A percentile compares a stretch with the other conserved stretches of the same genome.
Evolutionary conservation across 139 green algal species (phyloP).

Genomic region (Chara braunii): DNA sequence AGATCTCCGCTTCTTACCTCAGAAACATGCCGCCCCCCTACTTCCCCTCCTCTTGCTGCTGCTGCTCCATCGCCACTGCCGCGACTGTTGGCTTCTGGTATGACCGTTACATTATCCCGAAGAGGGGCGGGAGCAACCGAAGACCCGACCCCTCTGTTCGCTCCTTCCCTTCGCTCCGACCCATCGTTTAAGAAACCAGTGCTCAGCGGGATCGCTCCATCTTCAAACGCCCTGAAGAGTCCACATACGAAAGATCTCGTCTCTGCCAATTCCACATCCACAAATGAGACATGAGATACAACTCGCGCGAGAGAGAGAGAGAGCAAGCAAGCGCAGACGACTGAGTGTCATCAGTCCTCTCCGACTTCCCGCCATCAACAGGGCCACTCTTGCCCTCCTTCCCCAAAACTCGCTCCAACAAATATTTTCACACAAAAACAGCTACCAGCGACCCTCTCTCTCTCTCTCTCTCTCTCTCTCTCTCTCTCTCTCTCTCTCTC

Average conservation of each 20-base stretch:
- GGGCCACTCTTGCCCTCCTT: neutral
- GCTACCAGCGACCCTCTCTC: too few species aligned
- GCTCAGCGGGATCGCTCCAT: slow-evolving; percentile 11
- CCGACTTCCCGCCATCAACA: neutral
- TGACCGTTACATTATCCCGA: neutral
- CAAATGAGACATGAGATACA: neutral
- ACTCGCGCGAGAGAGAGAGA: neutral
- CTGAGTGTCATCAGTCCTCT: neutral
- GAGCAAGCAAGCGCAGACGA: neutral
- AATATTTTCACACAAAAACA: neutral
- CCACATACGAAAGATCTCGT: slow-evolving; percentile 19
- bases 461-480: too few species aligned
- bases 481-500: too few species aligned
- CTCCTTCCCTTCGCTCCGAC: neutral
- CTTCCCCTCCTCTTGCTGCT: slow-evolving; percentile 9
- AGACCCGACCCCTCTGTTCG: too few species aligned
- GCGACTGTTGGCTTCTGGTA: neutral
- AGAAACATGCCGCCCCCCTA: neutral
- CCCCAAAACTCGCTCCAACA: slow-evolving; percentile 2
- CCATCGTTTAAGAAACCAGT: neutral
- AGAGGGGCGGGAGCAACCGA: too few species aligned
- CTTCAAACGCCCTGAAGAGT: slow-evolving; percentile 25
- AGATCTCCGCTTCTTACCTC: too few species aligned
- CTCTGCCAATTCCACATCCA: slow-evolving; percentile 3
- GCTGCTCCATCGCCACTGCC: neutral